phyloP scores from a whole-genome alignment of 306 rosid species.

The Cyamopsis tetragonoloba region DNA sequence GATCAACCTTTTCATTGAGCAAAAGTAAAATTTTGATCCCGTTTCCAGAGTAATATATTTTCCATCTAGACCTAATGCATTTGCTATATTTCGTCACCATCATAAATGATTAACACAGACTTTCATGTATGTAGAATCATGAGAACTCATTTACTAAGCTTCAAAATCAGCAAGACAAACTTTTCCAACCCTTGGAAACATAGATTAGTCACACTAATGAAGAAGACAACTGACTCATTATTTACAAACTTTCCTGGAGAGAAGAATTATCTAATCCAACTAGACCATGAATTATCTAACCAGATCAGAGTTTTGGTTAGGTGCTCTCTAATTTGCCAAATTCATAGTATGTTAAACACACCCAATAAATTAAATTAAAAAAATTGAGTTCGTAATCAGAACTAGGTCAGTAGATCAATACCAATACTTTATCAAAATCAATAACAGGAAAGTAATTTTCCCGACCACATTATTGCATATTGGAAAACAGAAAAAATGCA shows the following conservation, averaged over 20 bases:
- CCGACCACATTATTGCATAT: slow-evolving; percentile 8
- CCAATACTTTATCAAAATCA: not conserved
- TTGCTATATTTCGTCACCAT: too few species aligned
- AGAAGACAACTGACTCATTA: not conserved
- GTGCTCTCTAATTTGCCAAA: not conserved
- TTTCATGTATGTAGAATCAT: too few species aligned
- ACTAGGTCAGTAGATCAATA: not conserved
- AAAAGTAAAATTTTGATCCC: too few species aligned
- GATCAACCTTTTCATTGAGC: too few species aligned
- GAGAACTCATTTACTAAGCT: not conserved
- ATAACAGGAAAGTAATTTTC: not conserved
- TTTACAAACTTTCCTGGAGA: not conserved
- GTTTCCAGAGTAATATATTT: too few species aligned
- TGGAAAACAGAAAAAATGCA: not conserved
- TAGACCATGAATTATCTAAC: not conserved
- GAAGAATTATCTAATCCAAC: slow-evolving; percentile 7
- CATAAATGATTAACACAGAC: too few species aligned
- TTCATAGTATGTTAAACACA: not conserved
- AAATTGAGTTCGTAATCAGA: not conserved
- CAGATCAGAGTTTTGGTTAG: not conserved
- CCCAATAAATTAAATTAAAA: not conserved
- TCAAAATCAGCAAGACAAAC: not conserved
- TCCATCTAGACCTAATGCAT: too few species aligned
- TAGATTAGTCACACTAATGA: not conserved
- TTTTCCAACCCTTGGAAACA: not conserved